Evolutionary conservation across 352 stramenopile genomes (phyloP).

Genomic region (Globisporangium acanthophoron): DNA sequence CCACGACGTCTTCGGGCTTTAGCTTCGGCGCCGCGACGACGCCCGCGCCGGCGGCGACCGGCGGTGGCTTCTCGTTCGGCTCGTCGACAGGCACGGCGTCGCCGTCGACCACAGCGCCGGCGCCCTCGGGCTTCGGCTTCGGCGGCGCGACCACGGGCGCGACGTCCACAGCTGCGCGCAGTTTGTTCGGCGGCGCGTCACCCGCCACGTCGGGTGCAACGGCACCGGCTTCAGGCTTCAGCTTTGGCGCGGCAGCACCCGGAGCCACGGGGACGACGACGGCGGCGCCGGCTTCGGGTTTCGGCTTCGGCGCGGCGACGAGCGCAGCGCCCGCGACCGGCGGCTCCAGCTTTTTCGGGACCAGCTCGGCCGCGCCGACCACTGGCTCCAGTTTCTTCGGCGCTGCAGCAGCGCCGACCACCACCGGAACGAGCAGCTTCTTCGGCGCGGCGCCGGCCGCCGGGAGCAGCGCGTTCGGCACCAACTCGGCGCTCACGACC

Average conservation of each 20-base stretch:
- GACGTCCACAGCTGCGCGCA: constrained; percentile 9
- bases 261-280: constrained; percentile 12
- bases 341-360: constrained; percentile 19
- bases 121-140: constrained; percentile 11
- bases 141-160: background rate
- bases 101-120: constrained; percentile 3
- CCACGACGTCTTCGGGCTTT: constrained; percentile 12
- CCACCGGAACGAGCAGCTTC: constrained; percentile 6
- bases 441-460: constrained; percentile 15
- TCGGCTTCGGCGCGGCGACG: constrained; percentile 21
- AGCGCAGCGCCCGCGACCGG: constrained; percentile 8
- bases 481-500: background rate
- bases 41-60: constrained; percentile 12
- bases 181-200: constrained; percentile 20
- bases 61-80: constrained; percentile 24
- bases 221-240: background rate
- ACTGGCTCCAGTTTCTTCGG: constrained; percentile 21
- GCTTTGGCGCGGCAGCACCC: constrained; percentile 17
- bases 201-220: background rate
- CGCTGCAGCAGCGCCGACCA: background rate
- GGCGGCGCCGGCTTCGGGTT: constrained; percentile 13
- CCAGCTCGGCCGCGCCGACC: background rate
- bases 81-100: constrained; percentile 14
- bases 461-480: constrained; percentile 8
- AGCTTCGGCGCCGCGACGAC: constrained; percentile 15